phyloP scores from a whole-genome alignment of 1,284 basidiomycete genomes.

The Ceratobasidium sp. region DNA sequence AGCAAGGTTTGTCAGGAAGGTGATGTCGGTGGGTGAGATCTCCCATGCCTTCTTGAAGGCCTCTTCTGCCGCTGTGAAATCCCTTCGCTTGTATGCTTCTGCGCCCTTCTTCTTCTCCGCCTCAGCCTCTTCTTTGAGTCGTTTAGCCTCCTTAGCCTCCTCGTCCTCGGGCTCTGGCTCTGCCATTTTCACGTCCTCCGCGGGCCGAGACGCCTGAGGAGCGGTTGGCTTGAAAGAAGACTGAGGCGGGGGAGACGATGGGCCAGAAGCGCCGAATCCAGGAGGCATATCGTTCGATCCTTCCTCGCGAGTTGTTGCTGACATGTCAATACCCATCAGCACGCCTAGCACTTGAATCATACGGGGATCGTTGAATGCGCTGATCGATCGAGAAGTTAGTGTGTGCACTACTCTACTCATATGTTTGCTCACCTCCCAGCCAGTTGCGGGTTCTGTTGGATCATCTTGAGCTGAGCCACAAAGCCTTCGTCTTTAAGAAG shows the following conservation, averaged over 20 bases:
- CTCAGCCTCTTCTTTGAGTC: constrained; percentile 77
- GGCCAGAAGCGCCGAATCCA: constrained; percentile 55
- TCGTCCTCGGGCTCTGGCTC: constrained; percentile 69
- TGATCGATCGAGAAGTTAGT: constrained; percentile 49
- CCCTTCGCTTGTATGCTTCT: constrained; percentile 86
- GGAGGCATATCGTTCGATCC: constrained; percentile 84
- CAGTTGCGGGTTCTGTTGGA: constrained; percentile 71
- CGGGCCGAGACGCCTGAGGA: constrained; percentile 56
- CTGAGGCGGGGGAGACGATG: constrained; percentile 56
- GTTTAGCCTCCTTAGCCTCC: constrained; percentile 65
- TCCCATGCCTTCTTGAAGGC: constrained; percentile 93
- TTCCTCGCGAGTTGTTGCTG: constrained; percentile 86
- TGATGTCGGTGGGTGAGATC: constrained; percentile 90
- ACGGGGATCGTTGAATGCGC: constrained; percentile 80
- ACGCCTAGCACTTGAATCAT: constrained; percentile 93
- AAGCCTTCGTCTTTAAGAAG: constrained; percentile 87
- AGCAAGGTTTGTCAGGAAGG: constrained; percentile 90
- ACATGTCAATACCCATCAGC: constrained; percentile 93
- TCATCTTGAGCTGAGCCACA: constrained; percentile 69
- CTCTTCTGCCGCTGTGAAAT: constrained; percentile 77
- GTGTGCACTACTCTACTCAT: background rate
- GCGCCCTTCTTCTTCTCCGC: constrained; percentile 82
- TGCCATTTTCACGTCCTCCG: constrained; percentile 59
- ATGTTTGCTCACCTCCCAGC: constrained; percentile 61
- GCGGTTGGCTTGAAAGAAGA: constrained; percentile 30